These are phyloP conservation scores for Claviceps cyperi DNA, from an alignment of 2,329 filamentous ascomycete genomes.

Conservation along the genomic window DNA sequence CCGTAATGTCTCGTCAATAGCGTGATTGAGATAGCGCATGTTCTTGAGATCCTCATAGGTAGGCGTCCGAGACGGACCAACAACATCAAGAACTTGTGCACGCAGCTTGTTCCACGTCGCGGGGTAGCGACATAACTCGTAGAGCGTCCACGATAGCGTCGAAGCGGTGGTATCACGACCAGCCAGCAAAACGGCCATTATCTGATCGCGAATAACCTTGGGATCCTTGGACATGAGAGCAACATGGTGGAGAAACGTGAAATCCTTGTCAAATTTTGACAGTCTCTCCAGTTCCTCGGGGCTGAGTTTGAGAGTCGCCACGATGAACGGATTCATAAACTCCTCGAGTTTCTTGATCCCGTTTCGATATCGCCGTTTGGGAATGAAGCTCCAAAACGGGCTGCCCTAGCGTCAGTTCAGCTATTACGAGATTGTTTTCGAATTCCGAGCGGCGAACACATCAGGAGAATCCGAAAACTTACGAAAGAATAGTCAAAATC, in stretches of 20 bases:
- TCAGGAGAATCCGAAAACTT: background rate
- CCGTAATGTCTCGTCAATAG: conserved; percentile 64
- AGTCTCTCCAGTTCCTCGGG: conserved; percentile 56
- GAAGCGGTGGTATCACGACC: conserved; percentile 78
- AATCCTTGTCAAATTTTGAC: conserved; percentile 53
- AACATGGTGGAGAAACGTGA: conserved; percentile 79
- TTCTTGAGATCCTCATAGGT: conserved; percentile 72
- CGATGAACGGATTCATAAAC: conserved; percentile 68
- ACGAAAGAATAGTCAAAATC: conserved; percentile 10
- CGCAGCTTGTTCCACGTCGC: conserved; percentile 55
- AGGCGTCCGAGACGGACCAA: conserved; percentile 48
- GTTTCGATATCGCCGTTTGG: conserved; percentile 46
- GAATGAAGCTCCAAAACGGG: conserved; percentile 47
- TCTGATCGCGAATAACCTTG: conserved; percentile 66
- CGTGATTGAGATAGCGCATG: conserved; percentile 67
- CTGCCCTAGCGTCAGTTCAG: conserved; percentile 25
- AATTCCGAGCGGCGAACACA: background rate
- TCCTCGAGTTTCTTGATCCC: conserved; percentile 55
- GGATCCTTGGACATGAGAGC: conserved; percentile 63
- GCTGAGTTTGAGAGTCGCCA: conserved; percentile 52
- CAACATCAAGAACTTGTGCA: conserved; percentile 49
- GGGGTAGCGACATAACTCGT: conserved; percentile 64
- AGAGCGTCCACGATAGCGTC: conserved; percentile 68
- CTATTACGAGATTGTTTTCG: background rate
- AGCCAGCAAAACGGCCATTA: conserved; percentile 69